Base-by-base conservation (phyloP, 2,329 filamentous ascomycete genomes). In the Cryphonectria japonica region DNA sequence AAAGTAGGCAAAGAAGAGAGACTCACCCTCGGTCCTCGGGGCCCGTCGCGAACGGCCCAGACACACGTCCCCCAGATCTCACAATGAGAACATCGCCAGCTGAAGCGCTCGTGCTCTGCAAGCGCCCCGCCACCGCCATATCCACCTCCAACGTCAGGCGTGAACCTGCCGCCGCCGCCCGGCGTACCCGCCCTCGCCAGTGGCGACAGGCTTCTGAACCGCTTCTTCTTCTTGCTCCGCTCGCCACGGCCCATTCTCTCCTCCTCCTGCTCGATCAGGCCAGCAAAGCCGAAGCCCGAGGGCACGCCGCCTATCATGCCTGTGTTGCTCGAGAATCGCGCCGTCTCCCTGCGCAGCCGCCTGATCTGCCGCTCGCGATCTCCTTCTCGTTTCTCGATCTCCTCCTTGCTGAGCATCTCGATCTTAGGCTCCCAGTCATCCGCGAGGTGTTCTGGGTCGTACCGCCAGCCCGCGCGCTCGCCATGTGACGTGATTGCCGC, bases 351-450 rank as follows among this genome's bases (percentile, higher is more conserved):
- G 69, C 96, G 88, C 73, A 98, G 83, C 71, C 96, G 88, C 71
- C 96, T 88, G 54, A 98, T 92, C 81, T 98, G 94, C 69, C 96
- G 87, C 81, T 99, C 96, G 59, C 96, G 89, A 78, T 99, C 96
- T 67, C 94, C 94, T 81, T 99, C 96, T 39, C 96, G 89, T 83
- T 97, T 97, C 82, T 99, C 96, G 68, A 99, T 98, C 78, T 99
- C 96, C 76, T 99, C 96, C 76, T 97, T 97, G 54, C 92, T 95
- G 2, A 99, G 83, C 0, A 87, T 85, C 79, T 95, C 93, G 11
- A 96, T 86, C 83, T 93, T 93, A 8, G 93, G 92, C 78, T 94
- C 92, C 93, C 93, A 96, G 73, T 93, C 91, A 74, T 93, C 91
- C 9, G 88, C 95, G 3, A 98, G 86, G 71, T 94, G 92, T 78